phyloP scores from a whole-genome alignment of 1,284 basidiomycete genomes.

The Ustilago sp. region DNA sequence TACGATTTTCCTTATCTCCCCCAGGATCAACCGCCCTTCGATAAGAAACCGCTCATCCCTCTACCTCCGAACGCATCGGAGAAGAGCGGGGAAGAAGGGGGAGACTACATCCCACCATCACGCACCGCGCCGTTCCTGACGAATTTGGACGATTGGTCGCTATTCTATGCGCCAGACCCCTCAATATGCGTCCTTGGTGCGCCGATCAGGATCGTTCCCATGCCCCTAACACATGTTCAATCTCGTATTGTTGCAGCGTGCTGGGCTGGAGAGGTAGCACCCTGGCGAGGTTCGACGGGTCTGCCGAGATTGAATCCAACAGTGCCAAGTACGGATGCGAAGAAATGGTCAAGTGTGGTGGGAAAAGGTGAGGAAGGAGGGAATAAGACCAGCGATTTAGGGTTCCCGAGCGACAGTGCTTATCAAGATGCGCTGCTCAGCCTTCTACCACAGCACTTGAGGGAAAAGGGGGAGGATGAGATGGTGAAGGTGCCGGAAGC shows the following conservation, averaged over 20 bases:
- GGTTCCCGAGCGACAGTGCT: slow-evolving; percentile 44
- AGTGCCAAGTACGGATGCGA: slow-evolving; percentile 36
- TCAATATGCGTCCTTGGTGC: slow-evolving; percentile 57
- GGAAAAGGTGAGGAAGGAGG: neutral
- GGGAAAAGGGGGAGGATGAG: slow-evolving; percentile 11
- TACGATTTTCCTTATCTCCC: slow-evolving; percentile 56
- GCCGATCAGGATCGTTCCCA: slow-evolving; percentile 64
- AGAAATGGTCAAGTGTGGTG: slow-evolving; percentile 38
- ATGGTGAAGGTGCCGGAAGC: neutral
- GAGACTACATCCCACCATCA: slow-evolving; percentile 19
- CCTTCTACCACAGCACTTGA: slow-evolving; percentile 19
- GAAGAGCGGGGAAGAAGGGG: neutral
- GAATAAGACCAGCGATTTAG: slow-evolving; percentile 31
- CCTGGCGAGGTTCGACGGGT: neutral
- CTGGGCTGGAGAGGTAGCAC: slow-evolving; percentile 27
- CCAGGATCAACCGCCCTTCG: slow-evolving; percentile 38
- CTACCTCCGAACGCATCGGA: neutral
- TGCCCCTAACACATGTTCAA: slow-evolving; percentile 62
- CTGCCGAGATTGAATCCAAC: slow-evolving; percentile 42
- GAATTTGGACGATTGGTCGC: slow-evolving; percentile 65
- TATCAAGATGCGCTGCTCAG: slow-evolving; percentile 55
- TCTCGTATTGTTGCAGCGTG: slow-evolving; percentile 41
- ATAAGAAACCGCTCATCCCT: slow-evolving; percentile 31
- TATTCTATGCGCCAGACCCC: slow-evolving; percentile 58
- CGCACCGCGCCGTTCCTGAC: slow-evolving; percentile 33